A percentile compares a stretch with the other conserved stretches of the same genome.
phyloP scores from a whole-genome alignment of 164 flowering plant genomes.

The Paratinospora sagittata region DNA sequence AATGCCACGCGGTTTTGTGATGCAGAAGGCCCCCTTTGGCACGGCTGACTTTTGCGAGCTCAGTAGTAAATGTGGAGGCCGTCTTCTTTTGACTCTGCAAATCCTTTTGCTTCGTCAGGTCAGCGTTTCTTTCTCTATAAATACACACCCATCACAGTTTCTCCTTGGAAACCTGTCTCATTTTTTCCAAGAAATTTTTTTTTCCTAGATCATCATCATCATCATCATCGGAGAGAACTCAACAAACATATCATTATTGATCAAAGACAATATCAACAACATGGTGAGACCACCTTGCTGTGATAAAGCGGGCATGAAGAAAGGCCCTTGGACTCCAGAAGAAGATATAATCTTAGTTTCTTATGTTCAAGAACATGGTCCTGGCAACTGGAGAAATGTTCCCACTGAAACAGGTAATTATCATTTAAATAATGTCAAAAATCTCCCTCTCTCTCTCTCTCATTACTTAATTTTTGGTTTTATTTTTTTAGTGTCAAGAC shows the following conservation, averaged over 20 bases:
- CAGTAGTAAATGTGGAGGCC: constrained; percentile 37
- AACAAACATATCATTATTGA: no score
- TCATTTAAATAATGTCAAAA: no score
- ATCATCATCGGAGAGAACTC: no score
- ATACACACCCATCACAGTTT: not conserved
- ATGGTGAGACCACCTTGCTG: constrained; percentile 45
- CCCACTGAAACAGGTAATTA: constrained; percentile 33
- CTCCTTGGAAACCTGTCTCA: constrained; percentile 23
- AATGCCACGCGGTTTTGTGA: constrained; percentile 43
- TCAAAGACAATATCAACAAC: not conserved
- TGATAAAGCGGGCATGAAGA: constrained; percentile 35
- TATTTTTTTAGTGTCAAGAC: no score
- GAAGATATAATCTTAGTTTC: constrained; percentile 37
- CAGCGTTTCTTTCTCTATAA: no score
- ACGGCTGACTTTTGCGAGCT: constrained; percentile 38
- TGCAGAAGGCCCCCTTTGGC: constrained; percentile 23
- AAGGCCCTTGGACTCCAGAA: constrained; percentile 47
- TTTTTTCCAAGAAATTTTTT: constrained; percentile 9
- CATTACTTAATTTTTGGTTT: no score
- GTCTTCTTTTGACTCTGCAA: constrained; percentile 34
- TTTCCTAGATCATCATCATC: no score
- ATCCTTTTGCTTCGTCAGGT: constrained; percentile 16
- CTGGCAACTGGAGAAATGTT: constrained; percentile 43
- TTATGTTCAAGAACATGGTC: constrained; percentile 38
- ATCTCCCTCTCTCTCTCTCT: no score